A percentile compares a stretch with the other conserved stretches of the same genome.
These are phyloP conservation scores for Plenodomus tracheiphilus DNA, from an alignment of 2,329 filamentous ascomycete species.

Conservation along the genomic window DNA sequence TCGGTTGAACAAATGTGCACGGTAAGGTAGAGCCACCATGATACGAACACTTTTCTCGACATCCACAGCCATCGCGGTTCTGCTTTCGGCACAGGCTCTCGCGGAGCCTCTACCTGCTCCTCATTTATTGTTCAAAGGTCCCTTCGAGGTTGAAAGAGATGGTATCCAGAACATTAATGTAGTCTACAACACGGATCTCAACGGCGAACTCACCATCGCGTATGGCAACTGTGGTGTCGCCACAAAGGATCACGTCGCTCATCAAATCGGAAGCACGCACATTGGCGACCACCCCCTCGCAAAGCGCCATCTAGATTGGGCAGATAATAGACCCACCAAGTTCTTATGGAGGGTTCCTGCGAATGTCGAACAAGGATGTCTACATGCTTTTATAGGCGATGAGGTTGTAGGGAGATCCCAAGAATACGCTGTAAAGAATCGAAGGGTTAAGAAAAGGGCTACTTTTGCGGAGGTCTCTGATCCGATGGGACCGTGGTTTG, in stretches of 20 bases:
- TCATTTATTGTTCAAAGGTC: background rate
- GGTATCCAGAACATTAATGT: conserved; percentile 22
- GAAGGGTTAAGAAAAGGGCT: conserved; percentile 32
- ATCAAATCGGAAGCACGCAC: conserved; percentile 23
- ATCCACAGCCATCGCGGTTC: no score
- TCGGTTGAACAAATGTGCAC: no score
- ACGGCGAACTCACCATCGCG: conserved; percentile 25
- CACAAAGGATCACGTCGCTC: conserved; percentile 5
- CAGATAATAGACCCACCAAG: conserved; percentile 13
- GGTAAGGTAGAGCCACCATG: no score
- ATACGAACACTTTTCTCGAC: background rate
- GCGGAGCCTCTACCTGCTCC: background rate
- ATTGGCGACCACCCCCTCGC: conserved; percentile 24
- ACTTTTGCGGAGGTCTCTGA: conserved; percentile 52
- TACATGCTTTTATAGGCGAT: conserved; percentile 45
- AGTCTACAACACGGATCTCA: conserved; percentile 15
- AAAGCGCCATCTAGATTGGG: conserved; percentile 20
- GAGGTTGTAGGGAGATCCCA: conserved; percentile 42
- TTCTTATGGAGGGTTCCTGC: conserved; percentile 50
- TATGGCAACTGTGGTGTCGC: conserved; percentile 22
- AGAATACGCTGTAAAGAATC: conserved; percentile 18
- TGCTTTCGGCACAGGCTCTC: background rate
- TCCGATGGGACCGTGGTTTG: conserved; percentile 62
- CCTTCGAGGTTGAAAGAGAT: conserved; percentile 1
- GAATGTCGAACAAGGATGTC: conserved; percentile 40